These are phyloP conservation scores for Carallia pectinifolia DNA, from an alignment of 345 rosid species.

Conservation along the genomic window DNA sequence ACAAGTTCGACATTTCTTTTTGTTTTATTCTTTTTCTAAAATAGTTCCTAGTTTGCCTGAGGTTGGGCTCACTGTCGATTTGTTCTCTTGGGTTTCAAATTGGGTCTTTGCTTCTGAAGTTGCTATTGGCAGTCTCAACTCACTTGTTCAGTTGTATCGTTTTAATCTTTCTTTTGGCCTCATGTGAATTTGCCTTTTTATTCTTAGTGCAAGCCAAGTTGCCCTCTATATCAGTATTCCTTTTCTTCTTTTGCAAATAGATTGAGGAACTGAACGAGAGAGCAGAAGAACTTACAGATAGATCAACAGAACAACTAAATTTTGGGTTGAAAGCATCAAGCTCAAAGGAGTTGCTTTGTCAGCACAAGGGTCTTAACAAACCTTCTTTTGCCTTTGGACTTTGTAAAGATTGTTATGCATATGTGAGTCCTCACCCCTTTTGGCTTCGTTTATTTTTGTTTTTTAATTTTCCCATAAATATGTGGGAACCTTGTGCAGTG, in stretches of 20 bases:
- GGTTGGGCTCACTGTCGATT: not conserved
- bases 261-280: conserved; percentile 63
- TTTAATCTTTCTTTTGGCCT: not conserved
- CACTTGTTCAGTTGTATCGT: not conserved
- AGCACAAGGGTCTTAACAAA: conserved; percentile 48
- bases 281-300: conserved; percentile 49
- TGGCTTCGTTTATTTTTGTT: not conserved
- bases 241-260: conserved; percentile 32
- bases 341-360: conserved; percentile 52
- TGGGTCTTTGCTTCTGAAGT: not conserved
- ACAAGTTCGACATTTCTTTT: not conserved
- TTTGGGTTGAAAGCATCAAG: conserved; percentile 23
- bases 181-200: too few relatives aligned
- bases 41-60: not conserved
- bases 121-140: not conserved
- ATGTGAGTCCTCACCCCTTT: conserved; percentile 41
- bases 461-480: conserved; percentile 2
- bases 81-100: not conserved
- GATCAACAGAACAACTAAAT: conserved; percentile 26
- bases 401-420: conserved; percentile 63
- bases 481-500: not conserved
- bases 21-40: not conserved
- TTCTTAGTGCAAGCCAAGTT: too few relatives aligned
- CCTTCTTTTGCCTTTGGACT: conserved; percentile 58
- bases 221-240: not conserved